Base-by-base conservation (phyloP, 176 grass and related monocot genomes). In the Tillandsia leiboldiana region DNA sequence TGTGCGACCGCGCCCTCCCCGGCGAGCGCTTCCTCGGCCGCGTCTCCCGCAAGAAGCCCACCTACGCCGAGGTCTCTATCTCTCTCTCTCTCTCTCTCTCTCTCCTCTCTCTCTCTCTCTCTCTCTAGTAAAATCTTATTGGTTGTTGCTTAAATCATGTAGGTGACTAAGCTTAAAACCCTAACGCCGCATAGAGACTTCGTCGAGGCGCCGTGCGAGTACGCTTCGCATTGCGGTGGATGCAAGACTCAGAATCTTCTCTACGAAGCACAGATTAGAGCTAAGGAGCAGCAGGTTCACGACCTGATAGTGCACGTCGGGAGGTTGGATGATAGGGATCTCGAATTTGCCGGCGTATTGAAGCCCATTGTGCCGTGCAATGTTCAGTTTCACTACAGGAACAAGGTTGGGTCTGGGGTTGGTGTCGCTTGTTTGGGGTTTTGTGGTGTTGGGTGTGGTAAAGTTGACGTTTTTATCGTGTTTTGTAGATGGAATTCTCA, bases 401-500 rank as follows among this genome's bases (percentile, higher is more conserved):
- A 99, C 82, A 99, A 99, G 84, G 90, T 93, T 75, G 59, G 69
- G 28, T 65, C 80, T 54, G 48, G 49, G 52, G 42, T 66, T 73
- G 20, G 33, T n/a, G 6, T 61, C 17, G 54, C 22, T 23, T 61
- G 13, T 61, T 15, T 7, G 15, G 52, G 56, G 56, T 85, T 92
- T 79, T 11, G 70, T 51, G 26, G 51, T 81, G 70, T 79, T 91
- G 74, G 69, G 15, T 15, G 28, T 71, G 15, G 24, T 13, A 52
- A 86, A 59, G 22, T 17, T 80, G 28, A 58, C 23, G 27, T 58
- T 11, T 26, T 75, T 62, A 74, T 69, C 67, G 2, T 52, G 51
- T 70, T 85, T 72, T 77, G 51, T 48, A 99, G 94, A 99, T 99
- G 94, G 94, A 99, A 74, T 99, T 99, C 75, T 99, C 90, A 29